Percentiles rank a stretch among this genome's conserved stretches.
These are phyloP conservation scores for Russula lepida DNA, from an alignment of 768 basidiomycete genomes.

Conservation along the genomic window DNA sequence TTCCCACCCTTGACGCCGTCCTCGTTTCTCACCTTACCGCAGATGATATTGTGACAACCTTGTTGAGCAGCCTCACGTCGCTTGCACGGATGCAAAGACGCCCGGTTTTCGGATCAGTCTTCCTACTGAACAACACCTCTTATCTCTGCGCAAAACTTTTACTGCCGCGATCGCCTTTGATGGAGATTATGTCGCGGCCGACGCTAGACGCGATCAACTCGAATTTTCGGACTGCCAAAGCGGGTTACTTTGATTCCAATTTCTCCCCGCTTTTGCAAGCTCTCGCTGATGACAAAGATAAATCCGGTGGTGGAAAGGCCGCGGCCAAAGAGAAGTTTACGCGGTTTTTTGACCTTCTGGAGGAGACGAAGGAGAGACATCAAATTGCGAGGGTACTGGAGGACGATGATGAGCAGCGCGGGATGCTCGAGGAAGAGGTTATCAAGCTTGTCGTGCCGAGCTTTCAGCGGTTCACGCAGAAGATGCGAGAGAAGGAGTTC, in stretches of 20 bases:
- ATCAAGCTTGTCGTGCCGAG: slow-evolving; percentile 69
- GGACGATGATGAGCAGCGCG: slow-evolving; percentile 56
- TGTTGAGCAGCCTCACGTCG: slow-evolving; percentile 49
- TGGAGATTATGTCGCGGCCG: slow-evolving; percentile 48
- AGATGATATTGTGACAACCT: slow-evolving; percentile 72
- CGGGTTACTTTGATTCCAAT: slow-evolving; percentile 77
- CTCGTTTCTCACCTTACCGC: neutral
- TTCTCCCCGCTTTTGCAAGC: slow-evolving; percentile 69
- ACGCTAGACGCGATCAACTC: slow-evolving; percentile 57
- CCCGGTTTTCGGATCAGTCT: slow-evolving; percentile 63
- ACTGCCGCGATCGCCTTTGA: slow-evolving; percentile 39
- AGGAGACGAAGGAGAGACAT: slow-evolving; percentile 74
- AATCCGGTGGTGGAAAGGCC: slow-evolving; percentile 35
- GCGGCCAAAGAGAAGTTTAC: slow-evolving; percentile 78
- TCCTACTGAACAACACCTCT: slow-evolving; percentile 72
- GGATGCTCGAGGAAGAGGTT: slow-evolving; percentile 60
- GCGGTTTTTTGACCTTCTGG: slow-evolving; percentile 70
- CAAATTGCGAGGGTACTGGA: slow-evolving; percentile 58
- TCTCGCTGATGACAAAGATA: slow-evolving; percentile 42
- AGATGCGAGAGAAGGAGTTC: slow-evolving; percentile 72
- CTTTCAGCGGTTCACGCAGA: slow-evolving; percentile 65
- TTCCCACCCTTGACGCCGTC: neutral
- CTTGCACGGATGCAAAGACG: slow-evolving; percentile 54
- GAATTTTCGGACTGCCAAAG: slow-evolving; percentile 72
- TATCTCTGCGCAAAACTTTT: slow-evolving; percentile 58